Evolutionary conservation across 83 land plant species (phyloP).

Genomic region (Thuja plicata): DNA sequence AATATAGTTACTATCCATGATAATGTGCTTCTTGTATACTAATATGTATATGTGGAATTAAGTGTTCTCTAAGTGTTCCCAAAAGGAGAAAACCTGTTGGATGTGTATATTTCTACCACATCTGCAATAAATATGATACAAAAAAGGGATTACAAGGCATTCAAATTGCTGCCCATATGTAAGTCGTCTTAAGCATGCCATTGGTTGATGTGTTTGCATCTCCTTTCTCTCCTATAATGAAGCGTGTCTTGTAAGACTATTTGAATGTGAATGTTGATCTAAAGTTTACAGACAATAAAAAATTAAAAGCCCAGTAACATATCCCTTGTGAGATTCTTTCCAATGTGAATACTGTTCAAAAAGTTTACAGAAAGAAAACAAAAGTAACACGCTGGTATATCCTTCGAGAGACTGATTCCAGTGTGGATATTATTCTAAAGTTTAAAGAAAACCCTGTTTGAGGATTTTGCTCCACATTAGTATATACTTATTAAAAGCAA

Average conservation of each 20-base stretch:
- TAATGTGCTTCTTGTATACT: neutral
- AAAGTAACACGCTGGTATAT: neutral
- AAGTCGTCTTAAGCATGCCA: neutral
- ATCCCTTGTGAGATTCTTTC: neutral
- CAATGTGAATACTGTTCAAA: neutral
- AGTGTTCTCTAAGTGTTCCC: neutral
- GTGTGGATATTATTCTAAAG: neutral
- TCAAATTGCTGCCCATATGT: neutral
- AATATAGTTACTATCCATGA: neutral
- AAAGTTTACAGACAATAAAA: neutral
- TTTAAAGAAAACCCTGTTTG: neutral
- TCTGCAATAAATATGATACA: neutral
- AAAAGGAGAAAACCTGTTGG: neutral
- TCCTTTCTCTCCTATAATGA: neutral
- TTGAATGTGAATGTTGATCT: neutral
- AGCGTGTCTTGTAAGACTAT: neutral
- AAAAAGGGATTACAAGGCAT: neutral
- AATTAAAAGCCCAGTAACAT: neutral
- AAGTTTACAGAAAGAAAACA: neutral
- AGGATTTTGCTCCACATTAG: neutral
- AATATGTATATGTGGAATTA: neutral
- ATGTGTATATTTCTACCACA: neutral
- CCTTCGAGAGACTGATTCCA: neutral
- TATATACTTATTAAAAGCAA: neutral
- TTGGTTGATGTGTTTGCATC: neutral